Evolutionary conservation across 345 rosid species (phyloP).

Genomic region (Fremontodendron californicum): DNA sequence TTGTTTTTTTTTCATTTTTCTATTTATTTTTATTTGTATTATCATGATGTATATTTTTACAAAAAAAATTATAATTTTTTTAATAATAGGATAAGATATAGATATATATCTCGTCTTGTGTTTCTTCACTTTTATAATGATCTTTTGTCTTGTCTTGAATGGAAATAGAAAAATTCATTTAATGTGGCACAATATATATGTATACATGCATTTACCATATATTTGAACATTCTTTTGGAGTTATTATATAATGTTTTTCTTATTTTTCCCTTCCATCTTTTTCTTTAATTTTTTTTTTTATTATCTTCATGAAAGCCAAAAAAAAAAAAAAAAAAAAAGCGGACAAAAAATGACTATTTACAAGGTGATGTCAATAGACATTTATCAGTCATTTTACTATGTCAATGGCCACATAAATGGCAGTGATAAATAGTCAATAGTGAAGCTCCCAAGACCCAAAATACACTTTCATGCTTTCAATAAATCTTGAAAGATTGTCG

Average conservation of each 20-base stretch:
- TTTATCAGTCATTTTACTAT: not conserved
- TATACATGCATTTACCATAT: not conserved
- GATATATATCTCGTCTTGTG: not conserved
- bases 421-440: not conserved
- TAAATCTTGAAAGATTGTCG: not conserved
- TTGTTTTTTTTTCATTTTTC: not conserved
- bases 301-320: not conserved
- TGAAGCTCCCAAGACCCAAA: not conserved
- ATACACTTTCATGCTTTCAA: not conserved
- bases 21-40: not conserved
- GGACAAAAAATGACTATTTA: not conserved
- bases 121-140: not conserved
- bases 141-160: not conserved
- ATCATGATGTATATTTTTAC: not conserved
- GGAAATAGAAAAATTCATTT: not conserved
- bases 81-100: slow-evolving; percentile 3
- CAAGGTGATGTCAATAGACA: not conserved
- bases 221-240: not conserved
- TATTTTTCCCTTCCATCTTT: not conserved
- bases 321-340: not conserved
- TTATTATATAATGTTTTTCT: not conserved
- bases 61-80: not conserved
- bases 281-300: not conserved
- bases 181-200: not conserved
- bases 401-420: not conserved